A percentile compares a stretch with the other conserved stretches of the same genome.
phyloP scores from a whole-genome alignment of 2,329 filamentous ascomycete genomes.

The Ceratocystis ficicola region DNA sequence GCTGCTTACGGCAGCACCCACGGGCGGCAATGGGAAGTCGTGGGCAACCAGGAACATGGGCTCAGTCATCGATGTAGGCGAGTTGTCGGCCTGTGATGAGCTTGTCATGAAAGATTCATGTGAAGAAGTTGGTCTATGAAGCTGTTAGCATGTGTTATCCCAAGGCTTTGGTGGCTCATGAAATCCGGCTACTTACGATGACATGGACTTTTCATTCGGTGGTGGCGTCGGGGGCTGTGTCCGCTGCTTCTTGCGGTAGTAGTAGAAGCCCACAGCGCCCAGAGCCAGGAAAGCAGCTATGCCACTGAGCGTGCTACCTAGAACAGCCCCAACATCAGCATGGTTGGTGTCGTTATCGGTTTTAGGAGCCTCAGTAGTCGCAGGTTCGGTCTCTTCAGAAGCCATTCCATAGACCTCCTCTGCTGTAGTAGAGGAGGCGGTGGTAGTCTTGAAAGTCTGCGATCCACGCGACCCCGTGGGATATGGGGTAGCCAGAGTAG shows the following conservation, averaged over 20 bases:
- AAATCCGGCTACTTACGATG: constrained; percentile 13
- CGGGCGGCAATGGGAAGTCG: constrained; percentile 22
- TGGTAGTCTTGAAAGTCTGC: constrained; percentile 11
- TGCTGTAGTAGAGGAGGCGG: constrained; percentile 14
- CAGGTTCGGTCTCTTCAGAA: constrained; percentile 14
- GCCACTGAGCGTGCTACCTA: constrained; percentile 44
- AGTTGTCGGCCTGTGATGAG: constrained; percentile 26
- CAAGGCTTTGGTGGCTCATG: too few species aligned
- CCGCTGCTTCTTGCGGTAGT: constrained; percentile 35
- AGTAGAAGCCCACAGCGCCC: constrained; percentile 33
- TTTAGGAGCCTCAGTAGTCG: constrained; percentile 17
- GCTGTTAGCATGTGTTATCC: constrained; percentile 24
- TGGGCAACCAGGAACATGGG: constrained; percentile 22
- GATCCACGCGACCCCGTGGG: constrained; percentile 1
- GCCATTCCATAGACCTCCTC: constrained; percentile 22
- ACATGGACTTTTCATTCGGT: not conserved
- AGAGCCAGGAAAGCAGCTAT: constrained; percentile 37
- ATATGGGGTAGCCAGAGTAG: not conserved
- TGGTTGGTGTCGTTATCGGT: constrained; percentile 24
- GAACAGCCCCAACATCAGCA: constrained; percentile 37
- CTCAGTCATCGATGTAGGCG: constrained; percentile 24
- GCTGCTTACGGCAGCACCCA: constrained; percentile 16
- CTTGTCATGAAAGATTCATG: constrained; percentile 24
- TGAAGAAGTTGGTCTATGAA: constrained; percentile 26
- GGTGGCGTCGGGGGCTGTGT: constrained; percentile 30